Conservation (phyloP, 148 eudicot genomes). For the Polygonum aviculare region DNA sequence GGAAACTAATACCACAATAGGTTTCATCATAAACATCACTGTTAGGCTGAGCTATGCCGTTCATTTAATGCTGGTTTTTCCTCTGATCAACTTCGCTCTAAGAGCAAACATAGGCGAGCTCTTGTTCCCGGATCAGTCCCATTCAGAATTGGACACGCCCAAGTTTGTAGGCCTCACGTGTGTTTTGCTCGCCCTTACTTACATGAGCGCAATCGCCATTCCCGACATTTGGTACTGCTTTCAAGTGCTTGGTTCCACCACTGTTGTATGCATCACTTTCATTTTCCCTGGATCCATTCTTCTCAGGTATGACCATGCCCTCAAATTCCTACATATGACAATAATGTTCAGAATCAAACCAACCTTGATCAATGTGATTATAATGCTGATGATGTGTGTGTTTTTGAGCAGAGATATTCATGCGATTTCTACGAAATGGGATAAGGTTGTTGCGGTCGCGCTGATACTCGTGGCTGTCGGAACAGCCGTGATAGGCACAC, state of each 20-base stretch:
- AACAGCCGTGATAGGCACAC: conserved; percentile 48
- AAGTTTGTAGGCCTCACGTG: conserved; percentile 59
- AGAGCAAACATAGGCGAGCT: conserved; percentile 74
- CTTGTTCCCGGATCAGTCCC: conserved; percentile 41
- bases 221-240: conserved; percentile 96
- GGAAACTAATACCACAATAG: conserved; percentile 30
- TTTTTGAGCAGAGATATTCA: conserved; percentile 54
- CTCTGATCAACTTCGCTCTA: conserved; percentile 60
- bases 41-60: conserved; percentile 77
- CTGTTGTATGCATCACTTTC: conserved; percentile 68
- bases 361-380: background rate
- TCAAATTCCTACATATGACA: background rate
- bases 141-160: conserved; percentile 34
- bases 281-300: conserved; percentile 73
- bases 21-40: conserved; percentile 39
- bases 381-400: background rate
- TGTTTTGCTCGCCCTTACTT: conserved; percentile 41
- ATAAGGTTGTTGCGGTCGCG: conserved; percentile 34
- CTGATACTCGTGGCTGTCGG: conserved; percentile 48
- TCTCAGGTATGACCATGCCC: conserved; percentile 42
- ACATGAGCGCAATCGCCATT: conserved; percentile 52
- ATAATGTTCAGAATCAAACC: no score
- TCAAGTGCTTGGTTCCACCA: conserved; percentile 84
- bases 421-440: conserved; percentile 45
- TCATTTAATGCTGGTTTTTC: conserved; percentile 88